A percentile compares a stretch with the other conserved stretches of the same genome.
These are phyloP conservation scores for Shiraia sp. DNA, from an alignment of 2,329 filamentous ascomycete species.

Conservation along the genomic window DNA sequence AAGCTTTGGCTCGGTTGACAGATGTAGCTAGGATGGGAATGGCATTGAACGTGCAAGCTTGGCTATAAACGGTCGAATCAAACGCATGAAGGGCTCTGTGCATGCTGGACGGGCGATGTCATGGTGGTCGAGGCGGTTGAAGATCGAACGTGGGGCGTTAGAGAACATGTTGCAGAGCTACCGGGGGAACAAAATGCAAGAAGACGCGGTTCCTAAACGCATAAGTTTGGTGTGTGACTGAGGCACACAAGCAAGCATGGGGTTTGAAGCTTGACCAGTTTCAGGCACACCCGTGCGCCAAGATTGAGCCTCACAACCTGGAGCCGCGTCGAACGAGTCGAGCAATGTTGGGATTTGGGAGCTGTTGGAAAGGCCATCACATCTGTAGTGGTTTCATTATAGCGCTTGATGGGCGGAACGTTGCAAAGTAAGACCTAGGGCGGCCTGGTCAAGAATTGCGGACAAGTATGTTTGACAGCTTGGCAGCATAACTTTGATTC, in stretches of 20 bases:
- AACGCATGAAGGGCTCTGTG: conserved; percentile 31
- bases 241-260: conserved; percentile 24
- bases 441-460: no score
- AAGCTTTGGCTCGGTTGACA: conserved; percentile 24
- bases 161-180: conserved; percentile 41
- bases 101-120: conserved; percentile 22
- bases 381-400: background rate
- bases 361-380: background rate
- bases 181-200: conserved; percentile 22
- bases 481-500: background rate
- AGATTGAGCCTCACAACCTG: conserved; percentile 4
- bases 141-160: conserved; percentile 37
- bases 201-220: conserved; percentile 38
- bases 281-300: conserved; percentile 27
- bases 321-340: conserved; percentile 3
- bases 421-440: no score
- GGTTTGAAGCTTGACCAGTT: conserved; percentile 38
- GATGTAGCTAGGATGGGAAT: conserved; percentile 16
- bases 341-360: conserved; percentile 4
- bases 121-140: conserved; percentile 22
- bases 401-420: background rate
- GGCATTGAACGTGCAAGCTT: conserved; percentile 19
- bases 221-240: conserved; percentile 41
- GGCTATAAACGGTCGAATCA: conserved; percentile 37
- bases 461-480: background rate